Evolutionary conservation across 352 stramenopile genomes (phyloP).

Genomic region (Pythium folliculosum): DNA sequence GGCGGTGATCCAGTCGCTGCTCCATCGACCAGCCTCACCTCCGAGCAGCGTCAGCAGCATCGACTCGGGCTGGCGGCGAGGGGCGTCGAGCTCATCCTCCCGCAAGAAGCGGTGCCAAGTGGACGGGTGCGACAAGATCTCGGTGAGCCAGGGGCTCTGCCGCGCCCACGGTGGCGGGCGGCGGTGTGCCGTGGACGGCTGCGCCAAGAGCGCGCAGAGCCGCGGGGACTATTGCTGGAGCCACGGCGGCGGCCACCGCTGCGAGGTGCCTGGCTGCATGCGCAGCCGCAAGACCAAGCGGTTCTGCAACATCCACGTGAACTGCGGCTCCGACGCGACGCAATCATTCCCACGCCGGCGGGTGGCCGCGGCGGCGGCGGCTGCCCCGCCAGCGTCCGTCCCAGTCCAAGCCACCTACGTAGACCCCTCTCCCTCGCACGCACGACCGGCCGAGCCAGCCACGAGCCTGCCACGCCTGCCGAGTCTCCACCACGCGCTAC

Average conservation of each 20-base stretch:
- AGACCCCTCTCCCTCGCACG: background rate
- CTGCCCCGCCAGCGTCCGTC: too few species aligned
- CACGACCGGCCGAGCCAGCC: background rate
- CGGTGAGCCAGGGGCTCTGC: conserved; percentile 59
- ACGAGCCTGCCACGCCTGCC: background rate
- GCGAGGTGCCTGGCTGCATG: conserved; percentile 58
- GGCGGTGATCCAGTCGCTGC: conserved; percentile 2
- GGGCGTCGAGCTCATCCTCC: conserved; percentile 21
- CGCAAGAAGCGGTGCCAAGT: conserved; percentile 66
- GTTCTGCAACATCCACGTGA: conserved; percentile 61
- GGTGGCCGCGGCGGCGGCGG: background rate
- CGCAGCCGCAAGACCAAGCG: conserved; percentile 63
- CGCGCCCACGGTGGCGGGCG: conserved; percentile 60
- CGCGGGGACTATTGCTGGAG: conserved; percentile 65
- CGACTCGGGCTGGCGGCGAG: background rate
- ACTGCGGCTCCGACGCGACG: conserved; percentile 22
- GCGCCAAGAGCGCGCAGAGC: conserved; percentile 57
- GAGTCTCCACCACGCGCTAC: background rate
- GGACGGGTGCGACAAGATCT: conserved; percentile 54
- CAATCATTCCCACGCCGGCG: background rate
- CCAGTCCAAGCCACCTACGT: background rate
- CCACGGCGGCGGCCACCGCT: conserved; percentile 65
- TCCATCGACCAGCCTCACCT: conserved; percentile 1
- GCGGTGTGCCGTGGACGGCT: conserved; percentile 50
- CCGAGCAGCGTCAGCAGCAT: conserved; percentile 2